These are phyloP conservation scores for Leptographium radiaticola DNA, from an alignment of 2,329 filamentous ascomycete genomes.

Conservation along the genomic window DNA sequence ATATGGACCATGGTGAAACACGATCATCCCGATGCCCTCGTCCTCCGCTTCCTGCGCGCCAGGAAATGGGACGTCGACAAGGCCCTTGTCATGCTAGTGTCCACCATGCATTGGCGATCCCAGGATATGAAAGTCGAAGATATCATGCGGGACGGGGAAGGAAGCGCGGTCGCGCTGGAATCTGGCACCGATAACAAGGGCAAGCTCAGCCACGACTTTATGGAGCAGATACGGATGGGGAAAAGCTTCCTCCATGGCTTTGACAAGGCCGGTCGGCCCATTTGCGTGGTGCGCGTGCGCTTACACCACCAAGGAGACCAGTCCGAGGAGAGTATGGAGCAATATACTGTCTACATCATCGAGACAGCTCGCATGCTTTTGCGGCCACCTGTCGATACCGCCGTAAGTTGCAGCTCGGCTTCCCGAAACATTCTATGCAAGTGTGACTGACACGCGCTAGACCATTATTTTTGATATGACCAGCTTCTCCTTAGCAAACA, in stretches of 20 bases:
- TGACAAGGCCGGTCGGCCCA: slow-evolving; percentile 73
- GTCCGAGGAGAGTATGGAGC: slow-evolving; percentile 66
- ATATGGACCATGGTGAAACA: slow-evolving; percentile 95
- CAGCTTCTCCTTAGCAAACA: slow-evolving; percentile 83
- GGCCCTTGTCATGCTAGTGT: slow-evolving; percentile 85
- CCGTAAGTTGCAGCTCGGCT: slow-evolving; percentile 45
- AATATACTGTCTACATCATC: slow-evolving; percentile 86
- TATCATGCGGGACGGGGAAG: slow-evolving; percentile 68
- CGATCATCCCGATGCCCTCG: slow-evolving; percentile 77
- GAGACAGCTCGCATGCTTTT: slow-evolving; percentile 85
- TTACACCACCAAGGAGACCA: slow-evolving; percentile 76
- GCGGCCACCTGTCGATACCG: slow-evolving; percentile 72
- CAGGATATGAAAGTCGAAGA: slow-evolving; percentile 81
- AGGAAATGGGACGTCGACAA: slow-evolving; percentile 93
- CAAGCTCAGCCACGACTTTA: slow-evolving; percentile 61
- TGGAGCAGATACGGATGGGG: slow-evolving; percentile 73
- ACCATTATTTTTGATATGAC: slow-evolving; percentile 95
- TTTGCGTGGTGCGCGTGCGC: slow-evolving; percentile 73
- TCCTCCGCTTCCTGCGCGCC: slow-evolving; percentile 75
- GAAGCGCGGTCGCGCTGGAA: slow-evolving; percentile 47
- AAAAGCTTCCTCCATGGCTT: slow-evolving; percentile 86
- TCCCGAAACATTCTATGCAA: too few relatives aligned
- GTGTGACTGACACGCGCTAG: slow-evolving; percentile 27
- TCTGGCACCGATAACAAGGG: slow-evolving; percentile 40
- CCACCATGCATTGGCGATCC: slow-evolving; percentile 84